These are phyloP conservation scores for Thraustotheca clavata DNA, from an alignment of 352 stramenopile species.

Conservation along the genomic window DNA sequence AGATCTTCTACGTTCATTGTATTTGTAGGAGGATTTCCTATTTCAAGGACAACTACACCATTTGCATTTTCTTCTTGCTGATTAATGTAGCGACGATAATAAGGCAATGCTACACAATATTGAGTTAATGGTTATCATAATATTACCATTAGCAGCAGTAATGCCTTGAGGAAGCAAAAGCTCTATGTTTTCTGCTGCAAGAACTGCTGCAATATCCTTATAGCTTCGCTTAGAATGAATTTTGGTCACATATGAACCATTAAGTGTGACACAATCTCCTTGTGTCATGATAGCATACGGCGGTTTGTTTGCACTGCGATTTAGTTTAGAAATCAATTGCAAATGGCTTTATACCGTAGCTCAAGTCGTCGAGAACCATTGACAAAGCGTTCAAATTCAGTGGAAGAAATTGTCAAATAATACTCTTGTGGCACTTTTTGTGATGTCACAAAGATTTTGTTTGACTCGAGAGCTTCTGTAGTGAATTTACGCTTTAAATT, in stretches of 20 bases:
- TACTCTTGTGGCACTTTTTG: neutral
- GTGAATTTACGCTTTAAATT: conserved; percentile 20
- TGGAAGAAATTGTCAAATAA: neutral
- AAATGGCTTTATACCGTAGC: neutral
- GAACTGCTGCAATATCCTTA: neutral
- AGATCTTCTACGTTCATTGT: neutral
- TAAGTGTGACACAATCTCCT: conserved; percentile 13
- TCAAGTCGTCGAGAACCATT: neutral
- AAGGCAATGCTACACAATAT: neutral
- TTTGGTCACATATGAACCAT: neutral
- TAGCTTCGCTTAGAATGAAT: conserved; percentile 4
- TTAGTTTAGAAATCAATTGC: neutral
- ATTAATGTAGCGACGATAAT: conserved; percentile 1
- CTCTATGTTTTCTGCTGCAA: neutral
- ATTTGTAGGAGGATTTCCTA: neutral
- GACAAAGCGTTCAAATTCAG: conserved; percentile 1
- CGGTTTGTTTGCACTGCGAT: conserved; percentile 11
- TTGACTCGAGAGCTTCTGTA: neutral
- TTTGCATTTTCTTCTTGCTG: neutral
- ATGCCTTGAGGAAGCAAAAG: neutral
- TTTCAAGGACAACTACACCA: conserved; percentile 13
- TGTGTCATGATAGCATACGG: conserved; percentile 10
- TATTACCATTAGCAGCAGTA: neutral
- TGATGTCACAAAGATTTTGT: neutral
- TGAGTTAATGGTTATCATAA: neutral